phyloP scores from a whole-genome alignment of 352 stramenopile species.

The Phytophthora cryptogea region DNA sequence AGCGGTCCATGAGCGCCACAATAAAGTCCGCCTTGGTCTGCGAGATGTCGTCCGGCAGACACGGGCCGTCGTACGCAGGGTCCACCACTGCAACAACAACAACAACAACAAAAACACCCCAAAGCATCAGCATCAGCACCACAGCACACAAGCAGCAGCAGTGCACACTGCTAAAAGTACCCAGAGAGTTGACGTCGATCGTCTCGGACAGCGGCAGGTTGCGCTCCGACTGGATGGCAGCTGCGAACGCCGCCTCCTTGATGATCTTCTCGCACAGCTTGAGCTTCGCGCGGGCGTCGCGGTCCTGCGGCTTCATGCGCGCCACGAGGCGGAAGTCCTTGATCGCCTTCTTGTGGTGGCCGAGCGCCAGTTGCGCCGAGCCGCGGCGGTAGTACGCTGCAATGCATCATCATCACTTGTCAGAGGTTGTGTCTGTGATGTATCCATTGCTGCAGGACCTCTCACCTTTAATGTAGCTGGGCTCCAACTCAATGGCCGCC shows the following conservation, averaged over 20 bases:
- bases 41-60: slow-evolving; percentile 58
- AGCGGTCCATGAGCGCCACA: slow-evolving; percentile 93
- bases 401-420: neutral
- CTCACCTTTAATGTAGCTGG: slow-evolving; percentile 95
- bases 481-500: slow-evolving; percentile 93
- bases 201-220: slow-evolving; percentile 93
- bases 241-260: slow-evolving; percentile 95
- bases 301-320: slow-evolving; percentile 95
- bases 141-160: neutral
- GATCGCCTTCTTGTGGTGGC: slow-evolving; percentile 96
- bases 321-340: slow-evolving; percentile 98
- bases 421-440: neutral
- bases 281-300: slow-evolving; percentile 93
- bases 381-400: slow-evolving; percentile 97
- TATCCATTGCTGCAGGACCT: neutral
- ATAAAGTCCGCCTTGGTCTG: slow-evolving; percentile 87
- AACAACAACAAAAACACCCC: neutral
- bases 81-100: slow-evolving; percentile 61
- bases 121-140: slow-evolving; percentile 3
- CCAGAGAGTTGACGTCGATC: slow-evolving; percentile 88
- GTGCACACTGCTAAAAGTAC: slow-evolving; percentile 25
- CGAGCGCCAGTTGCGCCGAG: slow-evolving; percentile 96
- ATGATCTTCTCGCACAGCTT: slow-evolving; percentile 97
- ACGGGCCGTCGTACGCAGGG: slow-evolving; percentile 76
- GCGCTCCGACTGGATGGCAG: slow-evolving; percentile 96